phyloP scores from a whole-genome alignment of 495 filamentous ascomycete species.

The Amniculicola lignicola region DNA sequence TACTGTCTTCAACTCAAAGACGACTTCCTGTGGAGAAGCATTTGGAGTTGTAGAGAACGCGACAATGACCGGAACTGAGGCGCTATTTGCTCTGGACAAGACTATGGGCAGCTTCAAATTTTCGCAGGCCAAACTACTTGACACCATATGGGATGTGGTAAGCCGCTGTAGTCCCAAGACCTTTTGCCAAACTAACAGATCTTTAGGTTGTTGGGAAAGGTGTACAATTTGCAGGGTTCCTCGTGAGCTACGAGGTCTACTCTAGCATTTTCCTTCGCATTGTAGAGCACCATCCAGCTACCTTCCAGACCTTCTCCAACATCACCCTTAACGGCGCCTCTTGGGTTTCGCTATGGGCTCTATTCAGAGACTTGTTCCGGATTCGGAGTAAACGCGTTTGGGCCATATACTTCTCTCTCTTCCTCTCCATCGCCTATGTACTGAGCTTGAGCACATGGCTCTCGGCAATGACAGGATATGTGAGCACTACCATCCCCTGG shows the following conservation, averaged over 20 bases:
- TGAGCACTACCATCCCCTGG: slow-evolving; percentile 8
- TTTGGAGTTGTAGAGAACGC: not conserved
- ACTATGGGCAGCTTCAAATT: slow-evolving; percentile 12
- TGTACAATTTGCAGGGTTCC: slow-evolving; percentile 13
- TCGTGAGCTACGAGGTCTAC: slow-evolving; percentile 16
- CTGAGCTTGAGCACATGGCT: slow-evolving; percentile 7
- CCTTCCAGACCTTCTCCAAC: slow-evolving; percentile 10
- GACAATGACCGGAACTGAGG: not conserved
- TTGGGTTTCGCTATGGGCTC: slow-evolving; percentile 1
- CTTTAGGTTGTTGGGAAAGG: slow-evolving; percentile 16
- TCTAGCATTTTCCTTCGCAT: slow-evolving; percentile 10
- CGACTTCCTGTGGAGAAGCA: not conserved
- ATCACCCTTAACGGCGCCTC: slow-evolving; percentile 4
- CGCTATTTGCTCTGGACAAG: not conserved
- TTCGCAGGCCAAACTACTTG: slow-evolving; percentile 15
- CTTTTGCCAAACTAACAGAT: no score
- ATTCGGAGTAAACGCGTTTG: slow-evolving; percentile 8
- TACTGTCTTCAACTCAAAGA: not conserved
- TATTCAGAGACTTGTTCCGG: slow-evolving; percentile 9
- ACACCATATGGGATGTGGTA: slow-evolving; percentile 17
- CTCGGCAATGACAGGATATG: slow-evolving; percentile 23
- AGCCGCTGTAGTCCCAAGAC: no score
- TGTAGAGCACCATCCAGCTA: slow-evolving; percentile 23
- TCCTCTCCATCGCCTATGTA: slow-evolving; percentile 11
- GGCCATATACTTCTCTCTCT: slow-evolving; percentile 16